Base-by-base conservation (phyloP, 2,329 filamentous ascomycete genomes). In the Blastomyces parvus region DNA sequence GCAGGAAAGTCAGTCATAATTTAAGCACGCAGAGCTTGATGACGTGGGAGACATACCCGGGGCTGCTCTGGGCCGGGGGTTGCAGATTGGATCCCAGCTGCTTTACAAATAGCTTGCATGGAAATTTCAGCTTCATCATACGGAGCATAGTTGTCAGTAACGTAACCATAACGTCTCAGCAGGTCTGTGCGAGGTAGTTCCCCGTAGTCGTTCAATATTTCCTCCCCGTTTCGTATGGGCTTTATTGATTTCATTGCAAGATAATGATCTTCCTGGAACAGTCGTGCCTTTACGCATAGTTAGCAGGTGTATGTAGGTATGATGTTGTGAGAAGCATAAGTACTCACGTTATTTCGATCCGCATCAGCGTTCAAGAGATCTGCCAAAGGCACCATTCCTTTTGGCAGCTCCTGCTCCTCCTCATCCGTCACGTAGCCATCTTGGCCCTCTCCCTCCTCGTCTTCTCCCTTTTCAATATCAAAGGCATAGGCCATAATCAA, bases 401-500 rank as follows among this genome's bases (percentile, higher is more conserved):
- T 90, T 22, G 82, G 78, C 2, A 86, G 81, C 44, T 46, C 30
- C 60, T 81, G 81, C 63, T 88, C 86, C 0, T 88, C 81, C 79
- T 87, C 88, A 53, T 84, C 85, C 30, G 86, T 85, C 65, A 80
- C 69, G 59, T 80, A 78, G 3, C 79, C 78, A 46, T 79, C 78
- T 7, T 83, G 78, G 8, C 75, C 76, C 3, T 83, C 82, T 2
- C 86, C 83, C 1, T 85, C 84, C 0, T 84, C 80, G 4, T 86
- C 80, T 27, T 85, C 82, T 0, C 74, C 70, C 44, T 80, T 80
- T 67, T 86, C 84, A 7, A 96, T 83, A 68, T 96, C 91, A 72
- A 96, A 96, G 0, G 91, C 91, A 72, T 96, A 96, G 0, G 91
- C 88, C 91, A 96, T 95, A 68, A 96, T 93, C 19, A 88, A 86